Evolutionary conservation across 352 stramenopile genomes (phyloP), one percentile per base, ranked within the genome.

Genomic region (Sclerospora graminicola): DNA sequence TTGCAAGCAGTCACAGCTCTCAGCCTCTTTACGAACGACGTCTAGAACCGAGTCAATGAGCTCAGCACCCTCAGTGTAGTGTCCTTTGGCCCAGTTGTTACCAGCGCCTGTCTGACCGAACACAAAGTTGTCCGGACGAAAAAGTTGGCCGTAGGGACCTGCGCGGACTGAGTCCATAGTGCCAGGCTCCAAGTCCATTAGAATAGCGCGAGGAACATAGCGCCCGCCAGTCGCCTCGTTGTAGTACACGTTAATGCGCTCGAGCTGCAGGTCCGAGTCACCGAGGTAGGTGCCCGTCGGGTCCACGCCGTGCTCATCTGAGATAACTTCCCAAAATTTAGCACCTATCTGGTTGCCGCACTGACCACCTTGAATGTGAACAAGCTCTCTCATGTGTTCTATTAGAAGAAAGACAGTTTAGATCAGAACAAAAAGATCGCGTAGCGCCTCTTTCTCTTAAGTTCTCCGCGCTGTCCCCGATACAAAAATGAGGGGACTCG

Each of bases 61-160:
- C 79, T 99, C 96, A 4, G 95, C 94, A 50, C 96, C 95, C 65
- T 99, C 94, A 18, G 96, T 99, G 78, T 99, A 99, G 74, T 99
- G 96, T 54, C 96, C 96, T 81, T 99, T 99, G 69, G 96, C 96
- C 96, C 96, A 99, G 82, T 99, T 97, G 82, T 97, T 99, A 74
- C 95, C 95, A 30, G 94, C 95, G 60, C 95, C 95, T 30, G 86
- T 97, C 67, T 98, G 92, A 44, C 95, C 96, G 73, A 98, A 99
- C 26, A 99, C 94, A 60, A 99, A 99, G 82, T 99, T 99, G 71
- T 99, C 95, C 16, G 95, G 95, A 45, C 95, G 87, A 79, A 99
- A 99, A 40, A 99, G 85, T 60, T 97, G 69, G 33, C 96, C 96
- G 60, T 96, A 98, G 10, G 94, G 83, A 47, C 93, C 95, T 8